phyloP scores from a whole-genome alignment of 2,329 filamentous ascomycete species.

The Paecilomyces niveus region DNA sequence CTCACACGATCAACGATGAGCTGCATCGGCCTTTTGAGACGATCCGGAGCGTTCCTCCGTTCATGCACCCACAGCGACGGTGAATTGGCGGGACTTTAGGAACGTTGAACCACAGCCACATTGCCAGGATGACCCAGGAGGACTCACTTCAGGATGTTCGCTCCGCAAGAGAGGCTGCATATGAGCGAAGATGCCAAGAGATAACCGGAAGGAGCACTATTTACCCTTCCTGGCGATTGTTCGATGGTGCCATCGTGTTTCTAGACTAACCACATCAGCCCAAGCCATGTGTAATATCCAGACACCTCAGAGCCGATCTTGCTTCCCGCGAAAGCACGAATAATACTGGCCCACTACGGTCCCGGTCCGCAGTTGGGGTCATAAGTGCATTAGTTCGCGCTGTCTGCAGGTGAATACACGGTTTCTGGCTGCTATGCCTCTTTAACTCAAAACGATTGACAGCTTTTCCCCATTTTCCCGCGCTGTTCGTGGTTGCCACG shows the following conservation, averaged over 20 bases:
- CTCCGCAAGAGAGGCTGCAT: background rate
- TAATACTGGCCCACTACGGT: background rate
- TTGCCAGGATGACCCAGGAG: background rate
- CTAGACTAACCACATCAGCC: background rate
- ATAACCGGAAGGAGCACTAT: background rate
- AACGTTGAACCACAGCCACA: background rate
- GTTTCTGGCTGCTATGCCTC: background rate
- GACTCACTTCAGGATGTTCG: background rate
- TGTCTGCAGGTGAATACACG: background rate
- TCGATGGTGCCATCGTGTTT: background rate
- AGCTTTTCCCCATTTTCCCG: background rate
- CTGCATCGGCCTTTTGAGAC: background rate
- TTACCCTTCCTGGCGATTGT: background rate
- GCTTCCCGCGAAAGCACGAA: background rate
- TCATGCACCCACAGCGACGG: background rate
- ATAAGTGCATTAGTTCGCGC: background rate
- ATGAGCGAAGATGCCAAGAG: background rate
- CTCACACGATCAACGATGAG: background rate
- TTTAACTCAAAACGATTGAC: background rate
- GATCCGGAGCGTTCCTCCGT: background rate
- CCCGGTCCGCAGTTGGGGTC: background rate
- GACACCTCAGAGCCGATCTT: background rate
- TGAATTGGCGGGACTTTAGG: background rate
- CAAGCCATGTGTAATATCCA: background rate
- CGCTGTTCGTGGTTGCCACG: background rate